Conservation (phyloP, 257 asterid genomes). For the Solanum medicagineum region DNA sequence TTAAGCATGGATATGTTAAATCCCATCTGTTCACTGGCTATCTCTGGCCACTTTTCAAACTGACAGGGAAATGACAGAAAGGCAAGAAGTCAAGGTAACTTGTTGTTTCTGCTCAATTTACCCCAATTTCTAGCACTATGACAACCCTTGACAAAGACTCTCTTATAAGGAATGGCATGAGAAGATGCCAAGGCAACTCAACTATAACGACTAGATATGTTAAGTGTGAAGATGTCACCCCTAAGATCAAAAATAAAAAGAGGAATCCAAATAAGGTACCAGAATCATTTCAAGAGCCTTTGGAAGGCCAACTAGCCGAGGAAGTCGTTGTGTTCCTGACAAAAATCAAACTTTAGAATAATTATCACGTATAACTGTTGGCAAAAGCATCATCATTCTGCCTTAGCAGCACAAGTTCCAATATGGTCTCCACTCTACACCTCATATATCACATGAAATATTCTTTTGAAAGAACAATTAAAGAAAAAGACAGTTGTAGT, state of each 20-base stretch:
- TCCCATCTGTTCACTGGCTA: not conserved
- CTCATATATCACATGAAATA: not conserved
- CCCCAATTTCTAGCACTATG: not conserved
- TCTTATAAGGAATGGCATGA: not conserved
- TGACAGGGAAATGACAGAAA: not conserved
- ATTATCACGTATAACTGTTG: not conserved
- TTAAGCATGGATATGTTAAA: not conserved
- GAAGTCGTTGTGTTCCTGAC: conserved; percentile 96
- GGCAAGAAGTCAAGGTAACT: not conserved
- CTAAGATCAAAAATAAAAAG: not conserved
- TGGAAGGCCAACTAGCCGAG: conserved; percentile 92
- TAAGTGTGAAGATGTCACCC: not conserved
- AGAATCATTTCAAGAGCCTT: conserved; percentile 96
- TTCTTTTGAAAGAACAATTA: not conserved
- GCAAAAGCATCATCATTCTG: not conserved
- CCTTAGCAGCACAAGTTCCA: not conserved
- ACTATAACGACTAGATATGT: not conserved
- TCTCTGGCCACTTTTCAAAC: not conserved
- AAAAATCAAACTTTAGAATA: not conserved
- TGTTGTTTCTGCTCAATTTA: not conserved
- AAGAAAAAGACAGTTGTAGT: not conserved
- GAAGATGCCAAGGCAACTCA: not conserved
- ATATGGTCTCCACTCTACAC: not conserved
- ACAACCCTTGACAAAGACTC: not conserved
- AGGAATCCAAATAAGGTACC: conserved; percentile 27